A percentile compares a stretch with the other conserved stretches of the same genome.
Conservation (phyloP, 2,329 filamentous ascomycete genomes). For the Colletotrichum euphorbiae region DNA sequence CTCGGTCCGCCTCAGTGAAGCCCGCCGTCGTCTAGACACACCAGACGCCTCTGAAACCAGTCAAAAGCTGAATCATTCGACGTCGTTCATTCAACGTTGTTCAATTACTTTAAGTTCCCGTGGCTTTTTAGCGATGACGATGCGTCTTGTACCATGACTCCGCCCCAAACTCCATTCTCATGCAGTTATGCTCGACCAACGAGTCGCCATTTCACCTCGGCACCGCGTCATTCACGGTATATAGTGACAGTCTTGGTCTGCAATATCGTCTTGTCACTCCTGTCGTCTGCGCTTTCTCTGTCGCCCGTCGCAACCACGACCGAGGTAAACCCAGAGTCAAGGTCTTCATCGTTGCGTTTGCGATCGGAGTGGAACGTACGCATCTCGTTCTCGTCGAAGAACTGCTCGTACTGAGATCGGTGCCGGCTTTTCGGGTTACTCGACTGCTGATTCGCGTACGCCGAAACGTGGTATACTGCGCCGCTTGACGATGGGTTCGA, state of each 20-base stretch:
- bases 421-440: not conserved
- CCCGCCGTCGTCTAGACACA: too few relatives aligned
- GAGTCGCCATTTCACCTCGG: too few relatives aligned
- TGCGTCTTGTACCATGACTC: too few relatives aligned
- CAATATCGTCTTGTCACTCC: slow-evolving; percentile 45
- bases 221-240: slow-evolving; percentile 16
- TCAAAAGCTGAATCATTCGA: too few relatives aligned
- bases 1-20: too few relatives aligned
- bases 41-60: too few relatives aligned
- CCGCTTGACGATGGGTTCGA: slow-evolving; percentile 7
- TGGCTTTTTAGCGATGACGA: too few relatives aligned
- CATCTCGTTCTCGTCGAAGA: slow-evolving; percentile 29
- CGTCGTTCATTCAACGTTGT: too few relatives aligned
- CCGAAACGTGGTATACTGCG: not conserved
- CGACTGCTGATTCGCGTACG: slow-evolving; percentile 3
- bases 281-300: slow-evolving; percentile 39
- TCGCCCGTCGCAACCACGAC: slow-evolving; percentile 23
- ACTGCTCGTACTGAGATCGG: slow-evolving; percentile 20
- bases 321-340: slow-evolving; percentile 27
- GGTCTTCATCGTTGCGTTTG: slow-evolving; percentile 18
- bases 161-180: too few relatives aligned
- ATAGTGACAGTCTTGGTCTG: slow-evolving; percentile 44
- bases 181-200: too few relatives aligned
- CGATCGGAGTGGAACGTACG: slow-evolving; percentile 9
- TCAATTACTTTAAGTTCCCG: too few relatives aligned